These are phyloP conservation scores for Tricharina praecox DNA, from an alignment of 495 filamentous ascomycete species.

Conservation along the genomic window DNA sequence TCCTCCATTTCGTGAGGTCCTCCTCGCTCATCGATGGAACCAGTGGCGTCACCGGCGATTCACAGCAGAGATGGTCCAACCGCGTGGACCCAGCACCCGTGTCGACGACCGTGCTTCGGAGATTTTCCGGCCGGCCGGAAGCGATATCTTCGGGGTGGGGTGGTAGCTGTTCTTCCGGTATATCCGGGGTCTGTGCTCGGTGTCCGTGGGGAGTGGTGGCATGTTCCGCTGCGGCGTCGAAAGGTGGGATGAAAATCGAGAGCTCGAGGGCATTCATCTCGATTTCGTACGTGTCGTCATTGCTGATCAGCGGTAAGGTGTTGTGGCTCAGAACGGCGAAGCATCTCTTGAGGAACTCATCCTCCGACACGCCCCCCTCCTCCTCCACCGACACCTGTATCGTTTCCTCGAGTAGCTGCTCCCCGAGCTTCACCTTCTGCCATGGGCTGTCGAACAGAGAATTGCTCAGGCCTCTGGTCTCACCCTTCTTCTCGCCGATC, in stretches of 20 bases:
- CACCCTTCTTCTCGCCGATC: conserved; percentile 45
- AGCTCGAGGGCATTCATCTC: conserved; percentile 54
- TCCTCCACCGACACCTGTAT: conserved; percentile 32
- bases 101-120: neutral
- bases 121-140: conserved; percentile 7
- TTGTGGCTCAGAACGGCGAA: conserved; percentile 53
- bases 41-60: neutral
- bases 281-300: conserved; percentile 41
- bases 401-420: conserved; percentile 30
- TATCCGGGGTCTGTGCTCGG: conserved; percentile 2
- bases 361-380: conserved; percentile 36
- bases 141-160: conserved; percentile 9
- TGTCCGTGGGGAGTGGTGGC: conserved; percentile 1
- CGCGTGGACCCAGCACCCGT: neutral
- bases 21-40: conserved; percentile 9
- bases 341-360: conserved; percentile 49
- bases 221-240: conserved; percentile 13
- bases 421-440: conserved; percentile 59
- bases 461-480: conserved; percentile 73
- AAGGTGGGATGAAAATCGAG: conserved; percentile 67
- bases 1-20: conserved; percentile 21
- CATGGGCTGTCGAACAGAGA: conserved; percentile 60
- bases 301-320: conserved; percentile 47
- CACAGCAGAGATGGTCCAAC: conserved; percentile 4
- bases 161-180: conserved; percentile 22